Percentiles rank a stretch among this genome's conserved stretches.
Conservation (phyloP, 1,139 yeast species). For the Magnusiomyces tetraspermus region DNA sequence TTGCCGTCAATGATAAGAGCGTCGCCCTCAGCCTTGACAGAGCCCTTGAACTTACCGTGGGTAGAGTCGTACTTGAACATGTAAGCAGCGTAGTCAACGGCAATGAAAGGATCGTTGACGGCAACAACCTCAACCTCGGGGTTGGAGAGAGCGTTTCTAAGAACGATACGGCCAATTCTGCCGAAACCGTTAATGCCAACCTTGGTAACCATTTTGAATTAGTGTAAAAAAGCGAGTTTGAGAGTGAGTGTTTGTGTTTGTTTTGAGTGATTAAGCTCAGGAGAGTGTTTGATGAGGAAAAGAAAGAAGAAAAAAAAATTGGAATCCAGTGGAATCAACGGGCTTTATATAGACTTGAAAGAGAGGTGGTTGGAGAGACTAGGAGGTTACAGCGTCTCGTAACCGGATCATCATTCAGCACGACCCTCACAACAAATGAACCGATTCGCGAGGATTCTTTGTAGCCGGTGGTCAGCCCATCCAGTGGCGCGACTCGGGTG, state of each 20-base stretch:
- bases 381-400: no score
- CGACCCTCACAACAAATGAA: no score
- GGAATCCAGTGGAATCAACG: slow-evolving; percentile 5
- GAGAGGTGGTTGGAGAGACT: no score
- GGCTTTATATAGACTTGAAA: slow-evolving; percentile 11
- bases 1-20: slow-evolving; percentile 58
- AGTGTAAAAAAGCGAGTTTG: not conserved
- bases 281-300: not conserved
- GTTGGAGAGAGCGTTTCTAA: slow-evolving; percentile 66
- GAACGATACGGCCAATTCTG: slow-evolving; percentile 75
- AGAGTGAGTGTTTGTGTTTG: not conserved
- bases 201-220: slow-evolving; percentile 32
- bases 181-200: slow-evolving; percentile 89
- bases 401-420: no score
- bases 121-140: slow-evolving; percentile 67
- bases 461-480: no score
- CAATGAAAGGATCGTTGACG: slow-evolving; percentile 76
- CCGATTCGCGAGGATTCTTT: no score
- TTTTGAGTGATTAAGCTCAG: not conserved
- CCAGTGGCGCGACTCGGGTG: no score
- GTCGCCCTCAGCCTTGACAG: slow-evolving; percentile 50
- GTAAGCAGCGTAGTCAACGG: slow-evolving; percentile 75
- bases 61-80: slow-evolving; percentile 86
- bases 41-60: slow-evolving; percentile 69
- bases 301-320: not conserved